phyloP scores from a whole-genome alignment of 2,329 filamentous ascomycete species.

The Xylariomycetidae sp. region DNA sequence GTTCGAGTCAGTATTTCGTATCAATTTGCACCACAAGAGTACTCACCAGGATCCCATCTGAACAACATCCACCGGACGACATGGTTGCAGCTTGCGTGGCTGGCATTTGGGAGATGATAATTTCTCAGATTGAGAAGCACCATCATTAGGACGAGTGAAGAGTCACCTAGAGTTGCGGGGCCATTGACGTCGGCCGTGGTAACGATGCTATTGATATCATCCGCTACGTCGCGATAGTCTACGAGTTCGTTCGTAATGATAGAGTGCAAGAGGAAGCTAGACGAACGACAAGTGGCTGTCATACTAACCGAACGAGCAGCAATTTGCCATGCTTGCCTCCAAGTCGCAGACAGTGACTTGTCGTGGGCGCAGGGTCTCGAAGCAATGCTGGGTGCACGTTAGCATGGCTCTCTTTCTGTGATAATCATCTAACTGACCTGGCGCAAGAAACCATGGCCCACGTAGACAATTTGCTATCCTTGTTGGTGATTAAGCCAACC shows the following conservation, averaged over 20 bases:
- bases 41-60: constrained; percentile 76
- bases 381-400: constrained; percentile 42
- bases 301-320: constrained; percentile 67
- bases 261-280: constrained; percentile 66
- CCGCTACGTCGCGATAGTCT: constrained; percentile 60
- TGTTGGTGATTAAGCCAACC: constrained; percentile 59
- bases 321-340: constrained; percentile 73
- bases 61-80: constrained; percentile 78
- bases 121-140: constrained; percentile 63
- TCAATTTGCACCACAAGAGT: background rate
- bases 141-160: constrained; percentile 69
- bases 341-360: constrained; percentile 42
- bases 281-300: constrained; percentile 67
- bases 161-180: constrained; percentile 73
- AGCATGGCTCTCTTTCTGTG: too few species aligned
- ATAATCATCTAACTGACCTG: too few species aligned
- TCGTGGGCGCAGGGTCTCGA: constrained; percentile 36
- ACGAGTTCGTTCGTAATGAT: constrained; percentile 65
- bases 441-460: constrained; percentile 85
- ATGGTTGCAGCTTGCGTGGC: constrained; percentile 62
- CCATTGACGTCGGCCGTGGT: constrained; percentile 77
- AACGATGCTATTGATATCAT: constrained; percentile 68
- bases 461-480: constrained; percentile 60
- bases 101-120: constrained; percentile 63
- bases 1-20: constrained; percentile 11